phyloP scores from a whole-genome alignment of 768 basidiomycete genomes.

The Strobilomyces confusus region DNA sequence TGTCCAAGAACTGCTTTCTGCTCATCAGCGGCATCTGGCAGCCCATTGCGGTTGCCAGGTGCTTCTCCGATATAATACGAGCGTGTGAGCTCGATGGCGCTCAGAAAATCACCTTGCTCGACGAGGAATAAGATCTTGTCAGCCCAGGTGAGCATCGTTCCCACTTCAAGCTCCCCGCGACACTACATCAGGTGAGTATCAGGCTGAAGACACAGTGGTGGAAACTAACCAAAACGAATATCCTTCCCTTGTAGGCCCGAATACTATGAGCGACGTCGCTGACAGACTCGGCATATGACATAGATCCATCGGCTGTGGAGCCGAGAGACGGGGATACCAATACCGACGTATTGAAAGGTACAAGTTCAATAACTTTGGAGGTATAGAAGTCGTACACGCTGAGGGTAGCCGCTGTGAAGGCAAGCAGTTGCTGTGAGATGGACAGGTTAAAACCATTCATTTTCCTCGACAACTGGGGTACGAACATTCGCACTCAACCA shows the following conservation, averaged over 20 bases:
- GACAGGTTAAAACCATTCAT: neutral
- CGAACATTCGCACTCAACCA: conserved; percentile 90
- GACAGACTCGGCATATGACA: conserved; percentile 47
- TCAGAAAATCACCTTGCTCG: conserved; percentile 81
- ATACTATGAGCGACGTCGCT: conserved; percentile 66
- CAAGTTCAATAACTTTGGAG: conserved; percentile 57
- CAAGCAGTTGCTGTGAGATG: conserved; percentile 58
- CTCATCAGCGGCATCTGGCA: conserved; percentile 63
- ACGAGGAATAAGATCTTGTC: conserved; percentile 85
- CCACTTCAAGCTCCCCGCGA: conserved; percentile 65
- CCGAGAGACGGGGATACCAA: conserved; percentile 53
- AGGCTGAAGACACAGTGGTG: neutral
- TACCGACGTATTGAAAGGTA: conserved; percentile 51
- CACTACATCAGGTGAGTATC: conserved; percentile 41
- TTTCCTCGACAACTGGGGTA: conserved; percentile 29
- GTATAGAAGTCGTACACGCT: conserved; percentile 66
- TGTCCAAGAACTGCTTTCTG: conserved; percentile 65
- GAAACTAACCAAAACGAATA: conserved; percentile 77
- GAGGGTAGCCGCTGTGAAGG: conserved; percentile 53
- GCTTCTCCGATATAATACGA: conserved; percentile 78
- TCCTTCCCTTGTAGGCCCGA: conserved; percentile 81
- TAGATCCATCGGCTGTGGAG: conserved; percentile 42
- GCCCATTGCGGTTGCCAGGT: conserved; percentile 80
- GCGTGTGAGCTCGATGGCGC: conserved; percentile 82
- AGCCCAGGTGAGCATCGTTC: conserved; percentile 90